Percentiles rank a stretch among this genome's conserved stretches.
These are phyloP conservation scores for Stagonosporopsis tanaceti DNA, from an alignment of 2,329 filamentous ascomycete species.

Conservation along the genomic window DNA sequence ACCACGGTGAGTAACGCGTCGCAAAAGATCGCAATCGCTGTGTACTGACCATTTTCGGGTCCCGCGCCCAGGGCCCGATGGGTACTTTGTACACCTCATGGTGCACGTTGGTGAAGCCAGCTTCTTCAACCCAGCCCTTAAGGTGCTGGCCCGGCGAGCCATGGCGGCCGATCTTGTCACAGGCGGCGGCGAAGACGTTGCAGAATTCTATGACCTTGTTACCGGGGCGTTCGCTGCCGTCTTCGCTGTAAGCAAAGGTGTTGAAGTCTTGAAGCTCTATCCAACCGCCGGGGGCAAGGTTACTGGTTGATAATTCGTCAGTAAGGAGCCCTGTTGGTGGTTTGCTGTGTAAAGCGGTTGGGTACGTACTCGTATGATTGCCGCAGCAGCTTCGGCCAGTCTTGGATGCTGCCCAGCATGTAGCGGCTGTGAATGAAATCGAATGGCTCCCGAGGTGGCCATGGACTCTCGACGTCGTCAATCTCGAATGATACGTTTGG, in stretches of 20 bases:
- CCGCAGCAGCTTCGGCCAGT: conserved; percentile 57
- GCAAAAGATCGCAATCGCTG: background rate
- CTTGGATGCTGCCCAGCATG: conserved; percentile 55
- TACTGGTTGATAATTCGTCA: conserved; percentile 28
- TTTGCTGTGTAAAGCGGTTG: too few relatives aligned
- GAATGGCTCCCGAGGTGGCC: conserved; percentile 49
- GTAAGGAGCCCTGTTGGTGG: background rate
- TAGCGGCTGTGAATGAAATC: conserved; percentile 58
- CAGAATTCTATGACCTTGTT: conserved; percentile 18
- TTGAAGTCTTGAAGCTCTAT: conserved; percentile 60
- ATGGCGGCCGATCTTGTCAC: conserved; percentile 19
- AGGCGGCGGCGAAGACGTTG: conserved; percentile 8
- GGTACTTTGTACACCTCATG: conserved; percentile 31
- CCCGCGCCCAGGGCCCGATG: conserved; percentile 29
- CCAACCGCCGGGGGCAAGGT: conserved; percentile 57
- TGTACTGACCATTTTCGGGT: conserved; percentile 26
- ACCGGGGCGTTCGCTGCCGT: conserved; percentile 29
- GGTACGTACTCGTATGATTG: conserved; percentile 52
- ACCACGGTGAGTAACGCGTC: background rate
- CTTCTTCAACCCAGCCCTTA: conserved; percentile 49
- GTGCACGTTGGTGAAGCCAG: conserved; percentile 55
- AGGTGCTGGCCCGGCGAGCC: conserved; percentile 40
- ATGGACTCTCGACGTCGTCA: conserved; percentile 55
- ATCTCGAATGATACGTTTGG: conserved; percentile 58
- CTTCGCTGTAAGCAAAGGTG: conserved; percentile 49